Evolutionary conservation across 352 stramenopile genomes (phyloP).

Genomic region (Globisporangium spinosum): DNA sequence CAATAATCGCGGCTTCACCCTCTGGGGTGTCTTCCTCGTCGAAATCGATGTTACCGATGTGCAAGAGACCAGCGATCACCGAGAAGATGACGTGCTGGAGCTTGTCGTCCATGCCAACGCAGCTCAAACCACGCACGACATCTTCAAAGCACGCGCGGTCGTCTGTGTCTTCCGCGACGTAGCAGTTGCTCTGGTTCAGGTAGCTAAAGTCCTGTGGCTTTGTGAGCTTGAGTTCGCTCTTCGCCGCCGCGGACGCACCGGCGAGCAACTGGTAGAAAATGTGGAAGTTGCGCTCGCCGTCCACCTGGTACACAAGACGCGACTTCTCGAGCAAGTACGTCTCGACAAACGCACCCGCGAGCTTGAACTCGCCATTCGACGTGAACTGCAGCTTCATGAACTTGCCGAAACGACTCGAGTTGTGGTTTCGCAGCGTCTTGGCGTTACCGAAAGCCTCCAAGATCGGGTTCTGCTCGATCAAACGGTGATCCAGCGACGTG

Average conservation of each 20-base stretch:
- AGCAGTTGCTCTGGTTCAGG: constrained; percentile 93
- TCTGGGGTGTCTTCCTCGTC: constrained; percentile 86
- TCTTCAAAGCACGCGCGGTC: constrained; percentile 81
- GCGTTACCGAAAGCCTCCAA: constrained; percentile 95
- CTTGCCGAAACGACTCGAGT: constrained; percentile 94
- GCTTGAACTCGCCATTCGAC: constrained; percentile 73
- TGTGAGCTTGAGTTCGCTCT: constrained; percentile 63
- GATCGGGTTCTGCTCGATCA: constrained; percentile 92
- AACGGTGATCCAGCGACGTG: constrained; percentile 70
- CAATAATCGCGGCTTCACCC: constrained; percentile 69
- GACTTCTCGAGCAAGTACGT: constrained; percentile 89
- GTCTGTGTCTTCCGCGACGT: constrained; percentile 89
- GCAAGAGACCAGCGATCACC: constrained; percentile 91
- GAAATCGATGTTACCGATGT: constrained; percentile 96
- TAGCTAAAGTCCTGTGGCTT: constrained; percentile 90
- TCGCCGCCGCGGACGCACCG: constrained; percentile 48
- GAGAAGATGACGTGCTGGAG: constrained; percentile 87
- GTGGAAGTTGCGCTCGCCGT: constrained; percentile 93
- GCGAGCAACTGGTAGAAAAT: constrained; percentile 93
- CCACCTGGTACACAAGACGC: constrained; percentile 85
- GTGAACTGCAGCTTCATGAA: constrained; percentile 96
- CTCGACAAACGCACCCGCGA: constrained; percentile 84
- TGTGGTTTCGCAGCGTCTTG: constrained; percentile 93
- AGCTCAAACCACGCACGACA: constrained; percentile 67
- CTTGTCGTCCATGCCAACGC: constrained; percentile 67